Base-by-base conservation (phyloP, 352 stramenopile genomes). In the Detonula confervacea region DNA sequence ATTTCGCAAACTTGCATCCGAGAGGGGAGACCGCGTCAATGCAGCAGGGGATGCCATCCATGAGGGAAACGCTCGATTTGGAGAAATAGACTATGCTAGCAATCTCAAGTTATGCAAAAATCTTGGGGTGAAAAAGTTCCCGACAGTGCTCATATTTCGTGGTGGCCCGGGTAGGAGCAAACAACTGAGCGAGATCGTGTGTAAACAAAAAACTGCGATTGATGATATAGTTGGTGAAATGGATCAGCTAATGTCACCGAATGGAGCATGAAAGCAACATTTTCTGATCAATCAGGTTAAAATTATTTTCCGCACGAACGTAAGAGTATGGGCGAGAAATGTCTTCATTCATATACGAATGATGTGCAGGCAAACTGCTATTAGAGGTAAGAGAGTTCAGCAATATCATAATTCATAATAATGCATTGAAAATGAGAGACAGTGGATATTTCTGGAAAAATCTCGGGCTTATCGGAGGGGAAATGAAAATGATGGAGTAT, bases 21-120 rank as follows among this genome's bases (percentile, higher is more conserved):
- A 83, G 47, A 73, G 67, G 37, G 86, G 71, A 2, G 80, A 91
- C 73, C 42, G 70, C 1, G 44, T 65, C 11, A 76, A 84, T 66
- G 42, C 64, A 16, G 56, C 49, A 24, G 65, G 71, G 46, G 54
- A 67, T n/a, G 30, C 89, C 16, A 25, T 81, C 1, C 14, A 49
- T 25, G n/a, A 30, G 24, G 82, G 82, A n/a, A 66, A 80, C 30
- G 67, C 81, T 42, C 77, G 86, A 3, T 82, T 91, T 66, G 86
- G 69, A 14, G 72, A 87, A 59, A 76, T 91, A 22, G 86, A 91
- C 55, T 91, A 79, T 29, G 78, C 75, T 39, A 57, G 62, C 20
- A 89, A 87, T 37, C 68, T 69, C 12, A 67, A 77, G n/a, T 47
- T 91, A 7, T 88, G 83, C 24, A 78, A 81, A 68, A 42, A 75